Base-by-base conservation (phyloP, 371 early-diverging fungal genomes). In the Saksenaea oblongispora region DNA sequence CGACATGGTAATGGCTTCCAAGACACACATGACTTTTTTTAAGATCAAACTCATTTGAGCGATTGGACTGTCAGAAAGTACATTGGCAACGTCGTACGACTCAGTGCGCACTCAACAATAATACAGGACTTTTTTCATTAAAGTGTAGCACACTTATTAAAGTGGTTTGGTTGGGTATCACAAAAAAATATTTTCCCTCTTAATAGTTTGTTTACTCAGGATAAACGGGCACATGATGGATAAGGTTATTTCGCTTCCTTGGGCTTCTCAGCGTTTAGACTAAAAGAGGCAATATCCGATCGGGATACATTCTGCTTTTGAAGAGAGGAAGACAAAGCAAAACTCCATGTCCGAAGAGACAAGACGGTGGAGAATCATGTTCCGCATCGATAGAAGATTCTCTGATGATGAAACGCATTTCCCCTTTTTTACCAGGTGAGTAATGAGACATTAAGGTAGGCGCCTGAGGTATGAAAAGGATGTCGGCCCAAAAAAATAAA, bases 61-160 rank as follows among this genome's bases (percentile, higher is more conserved):
- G 11, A 39, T 11, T 39, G 11, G 2, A 39, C 39, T 31, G 39
- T 39, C 39, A 39, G n/a, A 39, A 11, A 39, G 39, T 11, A 31
- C n/a, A 39, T 39, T n/a, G 39, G 39, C 39, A 11, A 11, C 10
- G 39, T 39, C 51, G 51, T 47, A 47, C 51, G 22, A 47, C 51
- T 14, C 10, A 39, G n/a, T 11, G 11, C 39, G 2, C 39, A 2
- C n/a, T 14, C n/a, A 5, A 39, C n/a, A 39, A 11, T 1, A 14
- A 11, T 36, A 36, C 36, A 36, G 36, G 13, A 36, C 17, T 44
- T 47, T 47, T 47, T 22, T 47, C 51, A 47, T 47, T 47, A 47
- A 47, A 47, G 51, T 47, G 51, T 47, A 47, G 51, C 51, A 47
- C 51, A 47, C 51, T 47, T 47, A 47, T 47, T 47, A 47, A 47